Evolutionary conservation across 2,329 filamentous ascomycete species (phyloP).

Genomic region (Pseudovirgaria hyperparasitica): DNA sequence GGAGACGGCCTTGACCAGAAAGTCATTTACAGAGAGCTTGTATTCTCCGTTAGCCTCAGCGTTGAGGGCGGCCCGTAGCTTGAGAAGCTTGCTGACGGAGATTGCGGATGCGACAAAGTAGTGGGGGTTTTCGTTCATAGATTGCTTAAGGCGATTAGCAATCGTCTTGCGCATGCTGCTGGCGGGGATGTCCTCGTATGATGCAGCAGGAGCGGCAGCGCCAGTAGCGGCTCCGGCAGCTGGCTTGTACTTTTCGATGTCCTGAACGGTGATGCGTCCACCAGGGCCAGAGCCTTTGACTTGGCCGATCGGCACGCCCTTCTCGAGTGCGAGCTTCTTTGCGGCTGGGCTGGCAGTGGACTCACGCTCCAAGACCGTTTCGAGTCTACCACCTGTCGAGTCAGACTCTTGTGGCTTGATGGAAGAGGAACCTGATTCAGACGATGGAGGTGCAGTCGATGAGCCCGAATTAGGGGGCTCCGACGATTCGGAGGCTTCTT

Average conservation of each 20-base stretch:
- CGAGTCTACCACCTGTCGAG: conserved; percentile 61
- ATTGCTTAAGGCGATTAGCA: conserved; percentile 78
- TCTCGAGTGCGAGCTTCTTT: conserved; percentile 74
- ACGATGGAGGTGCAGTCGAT: conserved; percentile 41
- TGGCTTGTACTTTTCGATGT: conserved; percentile 76
- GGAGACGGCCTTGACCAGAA: conserved; percentile 92
- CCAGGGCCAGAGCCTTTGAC: conserved; percentile 80
- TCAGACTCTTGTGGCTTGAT: conserved; percentile 57
- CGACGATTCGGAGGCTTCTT: conserved; percentile 47
- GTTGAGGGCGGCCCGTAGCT: conserved; percentile 91
- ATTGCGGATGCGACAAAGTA: conserved; percentile 90
- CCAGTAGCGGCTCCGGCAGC: conserved; percentile 31
- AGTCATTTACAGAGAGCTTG: conserved; percentile 99
- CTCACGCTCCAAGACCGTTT: conserved; percentile 74
- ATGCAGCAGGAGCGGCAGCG: conserved; percentile 43
- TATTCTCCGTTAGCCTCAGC: conserved; percentile 79
- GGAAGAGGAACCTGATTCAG: conserved; percentile 26
- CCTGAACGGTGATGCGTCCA: conserved; percentile 80
- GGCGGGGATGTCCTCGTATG: conserved; percentile 74
- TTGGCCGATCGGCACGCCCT: conserved; percentile 60
- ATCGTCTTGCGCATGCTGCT: conserved; percentile 97
- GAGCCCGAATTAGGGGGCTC: conserved; percentile 47
- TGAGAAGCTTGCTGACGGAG: conserved; percentile 89
- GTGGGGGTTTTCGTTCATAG: conserved; percentile 87
- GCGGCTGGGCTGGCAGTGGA: conserved; percentile 60